These are phyloP conservation scores for Phytophthora crassamura DNA, from an alignment of 352 stramenopile genomes.

Conservation along the genomic window DNA sequence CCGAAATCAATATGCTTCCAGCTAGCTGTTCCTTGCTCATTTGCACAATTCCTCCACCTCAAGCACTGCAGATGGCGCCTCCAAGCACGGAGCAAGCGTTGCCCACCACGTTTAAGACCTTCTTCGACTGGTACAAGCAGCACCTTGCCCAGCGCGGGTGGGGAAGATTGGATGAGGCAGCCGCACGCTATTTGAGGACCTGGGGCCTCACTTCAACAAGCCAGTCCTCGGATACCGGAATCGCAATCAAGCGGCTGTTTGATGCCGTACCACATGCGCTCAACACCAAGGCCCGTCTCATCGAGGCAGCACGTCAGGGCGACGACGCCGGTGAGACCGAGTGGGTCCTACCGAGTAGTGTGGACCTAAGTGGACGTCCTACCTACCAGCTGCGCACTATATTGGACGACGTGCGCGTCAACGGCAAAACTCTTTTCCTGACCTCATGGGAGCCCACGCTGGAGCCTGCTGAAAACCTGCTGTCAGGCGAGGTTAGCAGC, in stretches of 20 bases:
- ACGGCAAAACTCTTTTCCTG: too few species aligned
- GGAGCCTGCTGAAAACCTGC: too few species aligned
- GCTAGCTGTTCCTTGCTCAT: too few species aligned
- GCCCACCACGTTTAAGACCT: not conserved
- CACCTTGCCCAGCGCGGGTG: conserved; percentile 7
- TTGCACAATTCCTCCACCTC: not conserved
- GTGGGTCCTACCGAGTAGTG: conserved; percentile 4
- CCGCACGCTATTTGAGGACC: too few species aligned
- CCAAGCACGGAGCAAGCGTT: not conserved
- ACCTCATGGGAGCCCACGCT: too few species aligned
- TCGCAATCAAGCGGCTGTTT: not conserved
- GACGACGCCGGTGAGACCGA: conserved; percentile 1
- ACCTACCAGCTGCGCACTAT: too few species aligned
- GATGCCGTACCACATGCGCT: not conserved
- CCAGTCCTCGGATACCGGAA: not conserved
- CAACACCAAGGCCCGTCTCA: conserved; percentile 3
- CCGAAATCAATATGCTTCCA: too few species aligned
- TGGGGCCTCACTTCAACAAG: conserved; percentile 2
- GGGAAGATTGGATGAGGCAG: conserved; percentile 3
- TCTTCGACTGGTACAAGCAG: conserved; percentile 12
- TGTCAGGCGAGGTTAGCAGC: too few species aligned
- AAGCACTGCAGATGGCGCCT: not conserved
- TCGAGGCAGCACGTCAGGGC: not conserved
- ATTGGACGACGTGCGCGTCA: too few species aligned
- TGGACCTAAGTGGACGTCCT: too few species aligned